A percentile compares a stretch with the other conserved stretches of the same genome.
Evolutionary conservation across 2,329 filamentous ascomycete species (phyloP).

Genomic region (Fusarium phyllophilum): DNA sequence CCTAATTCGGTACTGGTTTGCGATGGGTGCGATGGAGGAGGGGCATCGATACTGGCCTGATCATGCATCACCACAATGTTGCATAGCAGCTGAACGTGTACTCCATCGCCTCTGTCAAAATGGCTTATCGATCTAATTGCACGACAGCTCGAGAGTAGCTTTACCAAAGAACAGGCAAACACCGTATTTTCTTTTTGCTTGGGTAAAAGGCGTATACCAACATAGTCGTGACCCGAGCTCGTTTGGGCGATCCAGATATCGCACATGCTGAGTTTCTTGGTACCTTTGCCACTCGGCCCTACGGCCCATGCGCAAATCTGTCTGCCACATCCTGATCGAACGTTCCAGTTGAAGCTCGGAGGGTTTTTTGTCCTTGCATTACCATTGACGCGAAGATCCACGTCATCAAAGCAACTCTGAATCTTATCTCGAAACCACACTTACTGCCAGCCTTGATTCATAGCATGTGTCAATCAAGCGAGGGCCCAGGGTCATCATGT

Average conservation of each 20-base stretch:
- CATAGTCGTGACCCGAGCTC: accelerated
- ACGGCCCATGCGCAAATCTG: neutral
- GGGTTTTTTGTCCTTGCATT: neutral
- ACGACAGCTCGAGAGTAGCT: too few species aligned
- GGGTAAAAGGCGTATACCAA: too few species aligned
- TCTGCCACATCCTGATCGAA: neutral
- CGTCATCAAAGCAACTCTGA: neutral
- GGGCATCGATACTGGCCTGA: neutral
- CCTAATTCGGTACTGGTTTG: neutral
- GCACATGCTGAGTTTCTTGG: neutral
- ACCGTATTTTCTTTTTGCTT: accelerated
- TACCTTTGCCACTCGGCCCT: neutral
- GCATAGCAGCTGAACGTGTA: neutral
- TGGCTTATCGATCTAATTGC: accelerated
- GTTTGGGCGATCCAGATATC: neutral
- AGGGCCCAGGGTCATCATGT: neutral
- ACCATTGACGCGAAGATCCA: neutral
- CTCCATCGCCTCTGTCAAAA: too few species aligned
- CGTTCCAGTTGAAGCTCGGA: neutral
- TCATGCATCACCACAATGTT: neutral
- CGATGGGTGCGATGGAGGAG: neutral
- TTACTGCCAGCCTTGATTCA: too few species aligned
- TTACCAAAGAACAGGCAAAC: accelerated
- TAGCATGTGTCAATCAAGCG: neutral
- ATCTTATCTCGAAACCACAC: neutral